Evolutionary conservation across 139 green algal species (phyloP).

Genomic region (Tetradesmus obliquus): DNA sequence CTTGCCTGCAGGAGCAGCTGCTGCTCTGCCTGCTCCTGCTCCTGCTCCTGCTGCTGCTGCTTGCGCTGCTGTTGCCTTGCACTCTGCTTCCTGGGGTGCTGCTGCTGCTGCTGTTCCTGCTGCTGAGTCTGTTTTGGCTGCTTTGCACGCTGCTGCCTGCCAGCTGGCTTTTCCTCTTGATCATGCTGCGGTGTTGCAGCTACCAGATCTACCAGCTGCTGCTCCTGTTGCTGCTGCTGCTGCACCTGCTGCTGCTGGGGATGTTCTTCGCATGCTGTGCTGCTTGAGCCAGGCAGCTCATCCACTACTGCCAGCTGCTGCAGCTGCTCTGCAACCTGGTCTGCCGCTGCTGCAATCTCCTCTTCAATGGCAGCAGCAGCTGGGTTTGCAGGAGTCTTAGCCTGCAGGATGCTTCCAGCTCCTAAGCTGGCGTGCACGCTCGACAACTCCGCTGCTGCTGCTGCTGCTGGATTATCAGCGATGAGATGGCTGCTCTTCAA

Average conservation of each 20-base stretch:
- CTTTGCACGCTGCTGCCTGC: neutral
- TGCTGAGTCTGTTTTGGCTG: neutral
- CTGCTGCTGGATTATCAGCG: constrained; percentile 4
- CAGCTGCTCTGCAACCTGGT: neutral
- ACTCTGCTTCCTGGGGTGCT: neutral
- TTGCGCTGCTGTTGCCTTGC: neutral
- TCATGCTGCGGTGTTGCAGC: neutral
- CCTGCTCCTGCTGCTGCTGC: neutral
- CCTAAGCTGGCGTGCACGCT: neutral
- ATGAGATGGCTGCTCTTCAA: neutral
- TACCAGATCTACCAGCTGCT: neutral
- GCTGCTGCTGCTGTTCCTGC: neutral
- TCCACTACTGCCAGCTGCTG: constrained; percentile 28
- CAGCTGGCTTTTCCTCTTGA: neutral
- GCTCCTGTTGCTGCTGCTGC: neutral
- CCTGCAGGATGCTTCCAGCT: neutral
- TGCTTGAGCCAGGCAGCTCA: neutral
- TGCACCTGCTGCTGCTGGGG: neutral
- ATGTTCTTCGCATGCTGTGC: neutral
- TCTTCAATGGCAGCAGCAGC: neutral
- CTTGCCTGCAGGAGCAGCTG: neutral
- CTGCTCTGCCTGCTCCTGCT: neutral
- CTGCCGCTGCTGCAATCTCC: neutral
- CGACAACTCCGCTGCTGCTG: neutral
- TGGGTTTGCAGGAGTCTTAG: neutral